A percentile compares a stretch with the other conserved stretches of the same genome.
Evolutionary conservation across 2,329 filamentous ascomycete genomes (phyloP).

Genomic region (Grosmannia serpens): DNA sequence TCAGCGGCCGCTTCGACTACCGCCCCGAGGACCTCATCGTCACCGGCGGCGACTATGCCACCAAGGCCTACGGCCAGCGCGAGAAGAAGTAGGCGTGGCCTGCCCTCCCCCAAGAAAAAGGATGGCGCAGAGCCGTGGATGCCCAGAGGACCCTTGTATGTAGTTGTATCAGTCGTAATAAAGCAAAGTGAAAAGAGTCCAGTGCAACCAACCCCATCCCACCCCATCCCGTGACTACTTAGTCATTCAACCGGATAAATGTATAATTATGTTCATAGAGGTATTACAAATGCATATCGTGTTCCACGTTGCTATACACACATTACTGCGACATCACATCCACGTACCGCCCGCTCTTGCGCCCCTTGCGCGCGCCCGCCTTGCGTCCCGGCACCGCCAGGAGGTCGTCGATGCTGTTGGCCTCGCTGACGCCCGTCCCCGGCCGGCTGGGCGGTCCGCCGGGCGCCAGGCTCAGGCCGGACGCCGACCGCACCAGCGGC

Average conservation of each 20-base stretch:
- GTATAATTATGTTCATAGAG: not conserved
- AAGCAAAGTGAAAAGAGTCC: too few species aligned
- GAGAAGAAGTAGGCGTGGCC: conserved; percentile 30
- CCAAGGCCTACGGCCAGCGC: conserved; percentile 81
- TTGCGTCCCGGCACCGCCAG: conserved; percentile 65
- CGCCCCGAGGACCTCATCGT: conserved; percentile 84
- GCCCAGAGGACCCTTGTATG: too few species aligned
- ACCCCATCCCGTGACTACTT: too few species aligned
- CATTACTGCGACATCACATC: conserved; percentile 46
- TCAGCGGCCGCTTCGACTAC: conserved; percentile 81
- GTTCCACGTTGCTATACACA: not conserved
- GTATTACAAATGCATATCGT: not conserved
- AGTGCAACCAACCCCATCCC: too few species aligned
- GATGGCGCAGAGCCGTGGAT: too few species aligned
- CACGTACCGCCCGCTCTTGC: conserved; percentile 81
- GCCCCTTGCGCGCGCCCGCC: conserved; percentile 49
- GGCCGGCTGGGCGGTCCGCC: conserved; percentile 54
- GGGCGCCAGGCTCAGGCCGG: conserved; percentile 28
- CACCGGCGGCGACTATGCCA: conserved; percentile 81
- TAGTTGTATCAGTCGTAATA: too few species aligned
- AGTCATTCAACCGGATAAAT: too few species aligned
- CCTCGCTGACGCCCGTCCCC: conserved; percentile 73
- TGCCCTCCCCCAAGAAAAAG: too few species aligned
- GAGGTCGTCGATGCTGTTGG: conserved; percentile 91
- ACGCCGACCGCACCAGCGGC: conserved; percentile 28